Base-by-base conservation (phyloP, 768 basidiomycete genomes). In the Arthromyces matolae region DNA sequence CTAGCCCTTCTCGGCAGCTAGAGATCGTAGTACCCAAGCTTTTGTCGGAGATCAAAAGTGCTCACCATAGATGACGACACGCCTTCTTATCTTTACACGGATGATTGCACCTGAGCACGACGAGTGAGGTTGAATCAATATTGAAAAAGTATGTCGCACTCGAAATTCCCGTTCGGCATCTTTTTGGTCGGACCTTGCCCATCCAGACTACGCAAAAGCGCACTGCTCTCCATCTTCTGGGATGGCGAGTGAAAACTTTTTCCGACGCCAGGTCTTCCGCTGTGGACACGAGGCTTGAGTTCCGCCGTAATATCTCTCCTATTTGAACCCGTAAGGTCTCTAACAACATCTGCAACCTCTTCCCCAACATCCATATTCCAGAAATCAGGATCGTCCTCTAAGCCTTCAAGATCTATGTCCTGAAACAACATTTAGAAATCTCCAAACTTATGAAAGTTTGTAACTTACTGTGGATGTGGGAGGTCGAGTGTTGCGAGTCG, bases 21-120 rank as follows among this genome's bases (percentile, higher is more conserved):
- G 24, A 27, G 12, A 14, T 22, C 8, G 20, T 22, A 5, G 3
- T 24, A 24, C 16, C 16, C 13, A 22, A 14, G n/a, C n/a, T 38
- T 29, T 18, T 7, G 14, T 22, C n/a, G 8, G 27, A 29, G 10
- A 13, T 44, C 7, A 25, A 12, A 7, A 7, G 42, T 24, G 51
- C 71, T 53, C 53, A 89, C 90, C 90, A 92, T 28, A 83, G 61
- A 68, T 93, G 90, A 20, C 83, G 78, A 60, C 90, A 93, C 34
- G 70, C 73, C 4, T 69, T 66, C 64, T 90, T 92, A 58, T 89
- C 81, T 61, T 85, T 88, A 73, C 90, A 93, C 18, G 75, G 42
- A 55, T 93, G 90, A 55, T 87, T 86, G 59, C 90, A 93, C 41
- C 88, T 89, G 31, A n/a, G 54, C 13, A 38, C 13, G 19, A 34